phyloP scores from a whole-genome alignment of 179 eudicot genomes.

The Camellia oleifera region DNA sequence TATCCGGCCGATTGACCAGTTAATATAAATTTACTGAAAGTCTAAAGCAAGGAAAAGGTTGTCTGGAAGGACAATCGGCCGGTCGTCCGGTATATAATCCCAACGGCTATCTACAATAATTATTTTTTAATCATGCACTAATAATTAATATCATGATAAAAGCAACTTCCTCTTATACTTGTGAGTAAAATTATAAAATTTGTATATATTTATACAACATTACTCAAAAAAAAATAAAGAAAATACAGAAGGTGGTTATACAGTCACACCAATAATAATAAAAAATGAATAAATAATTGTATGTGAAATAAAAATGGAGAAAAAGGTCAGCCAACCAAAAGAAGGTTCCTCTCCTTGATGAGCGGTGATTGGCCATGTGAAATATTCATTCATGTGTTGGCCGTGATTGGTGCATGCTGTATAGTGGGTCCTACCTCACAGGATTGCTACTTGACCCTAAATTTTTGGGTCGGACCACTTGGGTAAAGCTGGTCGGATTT shows the following conservation, averaged over 20 bases:
- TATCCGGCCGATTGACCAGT: too few relatives aligned
- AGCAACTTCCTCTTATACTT: too few relatives aligned
- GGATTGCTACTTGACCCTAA: background rate
- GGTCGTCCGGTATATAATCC: too few relatives aligned
- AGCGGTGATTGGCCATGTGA: conserved; percentile 9
- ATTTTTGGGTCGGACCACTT: background rate
- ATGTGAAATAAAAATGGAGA: background rate
- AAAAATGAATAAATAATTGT: background rate
- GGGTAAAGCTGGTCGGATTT: background rate
- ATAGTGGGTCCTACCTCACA: conserved; percentile 1
- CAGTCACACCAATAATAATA: background rate
- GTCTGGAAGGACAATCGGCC: too few relatives aligned
- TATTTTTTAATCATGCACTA: too few relatives aligned
- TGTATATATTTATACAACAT: too few relatives aligned
- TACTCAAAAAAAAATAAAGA: background rate
- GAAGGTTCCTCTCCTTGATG: conserved; percentile 11
- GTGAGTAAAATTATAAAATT: too few relatives aligned
- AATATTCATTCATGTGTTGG: too few relatives aligned
- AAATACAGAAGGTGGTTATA: background rate
- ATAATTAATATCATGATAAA: too few relatives aligned
- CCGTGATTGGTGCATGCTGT: conserved; percentile 1
- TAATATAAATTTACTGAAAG: too few relatives aligned
- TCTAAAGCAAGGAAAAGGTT: too few relatives aligned
- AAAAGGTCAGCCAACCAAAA: background rate
- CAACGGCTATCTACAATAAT: too few relatives aligned